Base-by-base conservation (phyloP, 345 rosid species). In the Boechera stricta region DNA sequence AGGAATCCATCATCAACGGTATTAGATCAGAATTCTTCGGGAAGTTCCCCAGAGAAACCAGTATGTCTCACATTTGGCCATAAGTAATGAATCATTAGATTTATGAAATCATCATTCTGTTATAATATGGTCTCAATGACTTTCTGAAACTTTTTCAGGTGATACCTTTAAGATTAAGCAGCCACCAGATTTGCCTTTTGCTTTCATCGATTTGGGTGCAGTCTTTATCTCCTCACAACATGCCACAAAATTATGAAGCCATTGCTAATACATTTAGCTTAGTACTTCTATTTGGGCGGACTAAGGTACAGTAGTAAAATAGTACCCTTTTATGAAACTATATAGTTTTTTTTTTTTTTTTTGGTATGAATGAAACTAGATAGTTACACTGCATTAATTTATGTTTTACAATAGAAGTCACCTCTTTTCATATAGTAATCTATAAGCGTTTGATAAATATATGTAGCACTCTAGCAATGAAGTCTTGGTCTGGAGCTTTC, bases 201-300 rank as follows among this genome's bases (percentile, higher is more conserved):
- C 86, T 90, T 81, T 87, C 93, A 44, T 90, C 93, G 26, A 76
- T 87, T 44, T 88, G 93, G 96, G 93, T 81, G 73, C 96, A 87
- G 71, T 88, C 93, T 26, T 67, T 90, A 51, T 88, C 85, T 72
- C 91, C 90, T 74, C 67, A 80, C 75, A 90, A 90, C 81, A 75
- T 69, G 67, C 91, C 92, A 74, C 82, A 83, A 72, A 90, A 88
- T 67, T 88, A 85, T 82, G 92, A 88, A 88, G 96, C 92, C 52
- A 84, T 90, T 83, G 91, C 96, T 78, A 86, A 88, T 80, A 87
- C 91, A 66, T 90, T 79, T 77, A 81, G 91, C 80, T 77, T 90
- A 74, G 85, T 84, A 73, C 73, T 86, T 79, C 81, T 84, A 29
- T 85, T 87, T 88, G 88, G 87, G 21, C 67, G 86, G 71, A 87